A percentile compares a stretch with the other conserved stretches of the same genome.
These are phyloP conservation scores for Auriscalpium microsporum DNA, from an alignment of 768 basidiomycete genomes.

Conservation along the genomic window DNA sequence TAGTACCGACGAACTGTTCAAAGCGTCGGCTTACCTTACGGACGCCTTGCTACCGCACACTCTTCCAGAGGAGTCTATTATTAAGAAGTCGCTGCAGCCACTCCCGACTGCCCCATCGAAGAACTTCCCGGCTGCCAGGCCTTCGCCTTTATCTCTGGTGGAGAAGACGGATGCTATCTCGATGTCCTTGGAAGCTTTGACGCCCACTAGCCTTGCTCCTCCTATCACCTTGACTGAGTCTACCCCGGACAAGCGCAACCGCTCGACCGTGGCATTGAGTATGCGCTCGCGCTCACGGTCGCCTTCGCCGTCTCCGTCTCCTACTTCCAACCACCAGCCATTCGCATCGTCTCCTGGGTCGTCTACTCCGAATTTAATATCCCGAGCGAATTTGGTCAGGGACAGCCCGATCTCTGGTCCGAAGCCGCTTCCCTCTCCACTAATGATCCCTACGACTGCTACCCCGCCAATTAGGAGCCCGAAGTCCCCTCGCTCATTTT, in stretches of 20 bases:
- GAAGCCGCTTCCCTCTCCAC: not conserved
- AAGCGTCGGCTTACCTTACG: constrained; percentile 66
- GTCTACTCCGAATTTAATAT: not conserved
- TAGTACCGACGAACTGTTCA: constrained; percentile 72
- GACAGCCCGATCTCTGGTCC: not conserved
- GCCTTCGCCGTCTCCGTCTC: not conserved
- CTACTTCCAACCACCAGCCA: not conserved
- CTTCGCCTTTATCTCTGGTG: not conserved
- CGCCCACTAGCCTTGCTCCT: not conserved
- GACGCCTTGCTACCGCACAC: constrained; percentile 31
- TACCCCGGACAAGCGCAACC: not conserved
- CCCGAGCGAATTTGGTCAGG: not conserved
- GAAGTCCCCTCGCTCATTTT: constrained; percentile 1
- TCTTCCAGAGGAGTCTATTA: not conserved
- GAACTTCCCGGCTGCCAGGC: not conserved
- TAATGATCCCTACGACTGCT: not conserved
- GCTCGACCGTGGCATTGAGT: not conserved
- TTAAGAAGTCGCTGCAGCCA: not conserved
- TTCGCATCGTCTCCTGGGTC: not conserved
- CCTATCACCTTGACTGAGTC: not conserved
- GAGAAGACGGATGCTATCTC: not conserved
- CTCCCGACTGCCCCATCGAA: not conserved
- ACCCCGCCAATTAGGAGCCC: not conserved
- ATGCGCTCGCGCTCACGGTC: not conserved
- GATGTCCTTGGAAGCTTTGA: not conserved